These are phyloP conservation scores for Neonectria punicea DNA, from an alignment of 2,329 filamentous ascomycete genomes.

Conservation along the genomic window DNA sequence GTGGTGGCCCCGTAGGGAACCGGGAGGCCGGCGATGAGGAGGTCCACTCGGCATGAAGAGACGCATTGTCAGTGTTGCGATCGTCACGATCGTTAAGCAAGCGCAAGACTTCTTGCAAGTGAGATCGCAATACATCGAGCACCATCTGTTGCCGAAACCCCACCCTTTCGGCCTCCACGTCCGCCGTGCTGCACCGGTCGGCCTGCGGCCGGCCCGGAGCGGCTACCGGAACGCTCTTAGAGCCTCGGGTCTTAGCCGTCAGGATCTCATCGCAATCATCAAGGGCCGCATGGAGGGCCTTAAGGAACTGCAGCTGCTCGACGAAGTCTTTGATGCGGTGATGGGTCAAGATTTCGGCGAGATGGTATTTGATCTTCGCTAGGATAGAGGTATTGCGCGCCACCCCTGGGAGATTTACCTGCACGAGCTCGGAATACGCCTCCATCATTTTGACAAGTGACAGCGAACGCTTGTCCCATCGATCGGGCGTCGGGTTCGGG, in stretches of 20 bases:
- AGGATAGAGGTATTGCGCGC: conserved; percentile 39
- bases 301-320: conserved; percentile 49
- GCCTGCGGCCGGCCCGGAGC: neutral
- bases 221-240: neutral
- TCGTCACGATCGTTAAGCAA: conserved; percentile 56
- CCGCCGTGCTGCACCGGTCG: conserved; percentile 8
- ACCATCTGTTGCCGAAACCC: conserved; percentile 50
- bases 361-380: conserved; percentile 40
- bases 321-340: conserved; percentile 35
- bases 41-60: conserved; percentile 32
- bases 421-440: conserved; percentile 50
- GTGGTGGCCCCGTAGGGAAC: neutral
- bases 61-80: conserved; percentile 39
- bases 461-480: conserved; percentile 63
- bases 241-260: conserved; percentile 41
- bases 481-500: conserved; percentile 65
- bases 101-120: conserved; percentile 60
- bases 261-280: conserved; percentile 57
- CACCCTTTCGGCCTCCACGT: conserved; percentile 33
- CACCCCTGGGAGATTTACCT: conserved; percentile 26
- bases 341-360: conserved; percentile 37
- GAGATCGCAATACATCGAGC: conserved; percentile 58
- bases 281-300: conserved; percentile 54
- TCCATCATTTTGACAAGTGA: conserved; percentile 55
- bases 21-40: conserved; percentile 20